phyloP scores from a whole-genome alignment of 441 rosid species.

The Populus trichocarpa region DNA sequence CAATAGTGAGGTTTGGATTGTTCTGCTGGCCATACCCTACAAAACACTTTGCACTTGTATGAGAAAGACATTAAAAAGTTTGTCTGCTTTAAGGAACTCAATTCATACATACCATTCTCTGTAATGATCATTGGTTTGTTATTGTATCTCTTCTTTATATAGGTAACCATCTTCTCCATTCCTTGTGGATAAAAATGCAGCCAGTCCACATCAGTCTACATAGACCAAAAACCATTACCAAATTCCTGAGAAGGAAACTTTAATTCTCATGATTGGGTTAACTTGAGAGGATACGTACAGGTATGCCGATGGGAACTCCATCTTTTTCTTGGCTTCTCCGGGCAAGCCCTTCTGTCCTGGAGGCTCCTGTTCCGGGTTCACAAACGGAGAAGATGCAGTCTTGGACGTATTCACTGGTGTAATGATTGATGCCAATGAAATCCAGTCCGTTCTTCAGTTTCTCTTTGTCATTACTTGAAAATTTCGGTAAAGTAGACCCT shows the following conservation, averaged over 20 bases:
- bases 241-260: neutral
- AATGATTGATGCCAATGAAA: constrained; percentile 72
- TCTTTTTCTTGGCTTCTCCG: constrained; percentile 27
- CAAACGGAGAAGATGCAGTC: constrained; percentile 55
- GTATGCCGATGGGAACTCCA: constrained; percentile 45
- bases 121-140: constrained; percentile 26
- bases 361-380: constrained; percentile 46
- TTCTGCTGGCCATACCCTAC: constrained; percentile 44
- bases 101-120: constrained; percentile 25
- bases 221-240: neutral
- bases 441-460: constrained; percentile 44
- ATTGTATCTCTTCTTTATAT: constrained; percentile 25
- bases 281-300: constrained; percentile 30
- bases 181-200: constrained; percentile 24
- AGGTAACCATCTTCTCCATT: constrained; percentile 22
- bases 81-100: neutral
- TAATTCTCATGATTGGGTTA: no score
- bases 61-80: neutral
- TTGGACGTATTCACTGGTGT: constrained; percentile 47
- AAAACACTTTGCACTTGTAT: neutral
- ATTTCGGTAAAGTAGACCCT: constrained; percentile 46
- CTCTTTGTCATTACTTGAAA: constrained; percentile 39
- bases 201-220: constrained; percentile 24
- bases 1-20: constrained; percentile 24
- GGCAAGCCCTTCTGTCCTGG: constrained; percentile 53